Percentiles rank a stretch among this genome's conserved stretches.
Evolutionary conservation across 2,329 filamentous ascomycete species (phyloP).

Genomic region (Ophiostoma perfectum): DNA sequence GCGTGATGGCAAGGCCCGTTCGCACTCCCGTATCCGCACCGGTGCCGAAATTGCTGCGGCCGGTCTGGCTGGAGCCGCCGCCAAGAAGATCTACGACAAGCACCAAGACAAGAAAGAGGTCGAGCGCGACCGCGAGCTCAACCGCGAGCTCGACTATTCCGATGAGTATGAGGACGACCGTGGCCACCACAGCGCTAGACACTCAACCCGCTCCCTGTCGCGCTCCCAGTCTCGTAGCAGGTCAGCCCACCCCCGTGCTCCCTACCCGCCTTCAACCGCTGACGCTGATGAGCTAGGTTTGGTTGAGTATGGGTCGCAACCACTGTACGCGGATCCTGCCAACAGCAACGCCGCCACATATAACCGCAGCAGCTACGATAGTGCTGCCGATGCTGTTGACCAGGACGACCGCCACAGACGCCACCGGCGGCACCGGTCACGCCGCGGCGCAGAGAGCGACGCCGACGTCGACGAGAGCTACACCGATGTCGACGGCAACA

Average conservation of each 20-base stretch:
- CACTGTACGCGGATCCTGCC: slow-evolving; percentile 40
- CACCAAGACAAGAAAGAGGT: slow-evolving; percentile 56
- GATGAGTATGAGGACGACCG: slow-evolving; percentile 31
- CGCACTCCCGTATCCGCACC: slow-evolving; percentile 45
- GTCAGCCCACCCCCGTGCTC: slow-evolving; percentile 35
- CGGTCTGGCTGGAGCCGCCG: slow-evolving; percentile 55
- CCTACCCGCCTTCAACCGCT: slow-evolving; percentile 40
- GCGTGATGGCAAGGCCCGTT: slow-evolving; percentile 40
- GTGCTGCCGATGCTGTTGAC: slow-evolving; percentile 41
- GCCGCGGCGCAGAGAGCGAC: slow-evolving; percentile 33
- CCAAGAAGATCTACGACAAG: slow-evolving; percentile 56
- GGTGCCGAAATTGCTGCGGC: slow-evolving; percentile 58
- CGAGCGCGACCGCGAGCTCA: slow-evolving; percentile 33
- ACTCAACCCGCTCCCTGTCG: slow-evolving; percentile 29
- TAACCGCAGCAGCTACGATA: slow-evolving; percentile 39
- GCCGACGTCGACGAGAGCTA: slow-evolving; percentile 25
- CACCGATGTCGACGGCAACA: slow-evolving; percentile 8
- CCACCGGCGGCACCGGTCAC: slow-evolving; percentile 20
- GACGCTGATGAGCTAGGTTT: slow-evolving; percentile 60
- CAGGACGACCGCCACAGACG: slow-evolving; percentile 15
- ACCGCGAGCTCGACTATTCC: slow-evolving; percentile 34
- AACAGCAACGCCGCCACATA: slow-evolving; percentile 4
- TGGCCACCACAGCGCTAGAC: slow-evolving; percentile 31
- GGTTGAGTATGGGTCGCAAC: slow-evolving; percentile 60
- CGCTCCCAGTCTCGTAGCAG: slow-evolving; percentile 28